Evolutionary conservation across 176 grass and related monocot species (phyloP).

Genomic region (Oropetium thomaeum): DNA sequence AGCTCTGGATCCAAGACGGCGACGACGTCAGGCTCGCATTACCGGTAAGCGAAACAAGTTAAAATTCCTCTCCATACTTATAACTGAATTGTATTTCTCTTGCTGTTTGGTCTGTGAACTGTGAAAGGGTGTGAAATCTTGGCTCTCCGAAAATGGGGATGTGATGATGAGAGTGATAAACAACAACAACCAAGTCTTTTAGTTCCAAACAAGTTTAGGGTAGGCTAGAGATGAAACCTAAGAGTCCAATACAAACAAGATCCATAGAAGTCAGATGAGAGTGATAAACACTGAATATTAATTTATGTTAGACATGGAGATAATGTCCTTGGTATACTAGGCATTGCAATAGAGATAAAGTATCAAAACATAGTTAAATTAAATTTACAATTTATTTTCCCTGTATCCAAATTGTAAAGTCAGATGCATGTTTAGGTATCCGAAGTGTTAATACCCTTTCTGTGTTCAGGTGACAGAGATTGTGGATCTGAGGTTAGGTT

Average conservation of each 20-base stretch:
- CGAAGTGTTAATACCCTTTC: not conserved
- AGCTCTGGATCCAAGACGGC: constrained; percentile 88
- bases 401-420: not conserved
- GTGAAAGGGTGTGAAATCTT: too few species aligned
- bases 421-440: not conserved
- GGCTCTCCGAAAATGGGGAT: too few species aligned
- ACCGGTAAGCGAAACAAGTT: constrained; percentile 43
- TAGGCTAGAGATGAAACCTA: too few species aligned
- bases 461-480: not conserved
- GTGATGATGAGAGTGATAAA: too few species aligned
- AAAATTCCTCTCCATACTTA: not conserved
- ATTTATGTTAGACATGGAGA: not conserved
- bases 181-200: too few species aligned
- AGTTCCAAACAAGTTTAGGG: too few species aligned
- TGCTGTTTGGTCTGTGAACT: too few species aligned
- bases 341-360: not conserved
- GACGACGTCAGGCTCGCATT: constrained; percentile 80
- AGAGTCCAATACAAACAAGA: too few species aligned
- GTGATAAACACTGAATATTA: too few species aligned
- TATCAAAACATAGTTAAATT: not conserved
- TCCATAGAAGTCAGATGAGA: too few species aligned
- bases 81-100: not conserved
- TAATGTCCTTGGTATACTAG: not conserved
- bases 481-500: not conserved
- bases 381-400: not conserved